Evolutionary conservation across 257 asterid genomes (phyloP), one percentile per base, ranked within the genome.

Genomic region (Ilex asprella): DNA sequence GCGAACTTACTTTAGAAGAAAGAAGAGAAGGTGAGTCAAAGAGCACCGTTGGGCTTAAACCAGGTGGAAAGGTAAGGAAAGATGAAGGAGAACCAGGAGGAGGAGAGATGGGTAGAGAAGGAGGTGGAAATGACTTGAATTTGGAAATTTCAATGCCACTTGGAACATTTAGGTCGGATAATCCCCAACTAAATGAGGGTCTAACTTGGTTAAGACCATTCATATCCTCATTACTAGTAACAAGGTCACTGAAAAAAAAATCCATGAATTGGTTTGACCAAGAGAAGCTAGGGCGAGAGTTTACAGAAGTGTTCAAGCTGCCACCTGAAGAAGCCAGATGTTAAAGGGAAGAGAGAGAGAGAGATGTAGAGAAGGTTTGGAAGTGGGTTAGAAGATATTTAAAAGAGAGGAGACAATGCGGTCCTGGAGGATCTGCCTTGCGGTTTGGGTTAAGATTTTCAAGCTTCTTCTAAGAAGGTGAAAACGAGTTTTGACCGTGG

Each of bases 11-110:
- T 66, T 74, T 85, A 31, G 93, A 69, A 35, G 84, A 64, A 21
- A 90, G 88, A 53, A 88, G 77, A 12, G 84, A 81, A 10, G 97
- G 97, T 6, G 96, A 87, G 70, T 91, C 96, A 61, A 88, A 79
- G 44, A 91, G 84, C 6, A 84, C 56, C 2, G 96, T 84, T 14
- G 95, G 94, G 78, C 95, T 89, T 54, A 89, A 71, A 39, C 63
- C 69, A 2, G 85, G 73, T 12, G 95, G 97, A 11, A 86, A 69
- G 1, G 84, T 61, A 30, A 84, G 83, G 50, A 75, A 91, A 1
- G 98, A 79, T 6, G 98, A 84, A 43, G 98, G 94, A 7, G 98
- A 88, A 54, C 76, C 53, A 1, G 93, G 95, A 0, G 86, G 74
- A 12, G 95, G 86, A 5, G 92, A 87, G 2, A 83, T 6, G 7